These are phyloP conservation scores for Penicillium sclerotiorum DNA, from an alignment of 2,329 filamentous ascomycete genomes.

Conservation along the genomic window DNA sequence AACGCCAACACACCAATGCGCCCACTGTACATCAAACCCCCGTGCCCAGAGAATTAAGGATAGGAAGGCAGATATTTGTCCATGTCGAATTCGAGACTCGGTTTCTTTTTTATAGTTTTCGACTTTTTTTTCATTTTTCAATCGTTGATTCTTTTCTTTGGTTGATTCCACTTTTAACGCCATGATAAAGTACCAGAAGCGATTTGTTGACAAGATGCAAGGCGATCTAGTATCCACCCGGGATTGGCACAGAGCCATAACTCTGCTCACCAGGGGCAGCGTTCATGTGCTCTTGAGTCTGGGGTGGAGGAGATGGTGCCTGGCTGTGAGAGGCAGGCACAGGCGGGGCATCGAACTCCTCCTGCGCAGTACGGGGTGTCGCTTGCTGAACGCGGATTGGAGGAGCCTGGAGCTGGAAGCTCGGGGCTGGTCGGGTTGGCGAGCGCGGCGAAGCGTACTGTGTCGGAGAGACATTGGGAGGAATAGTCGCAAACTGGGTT, in stretches of 20 bases:
- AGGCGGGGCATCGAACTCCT: conserved; percentile 59
- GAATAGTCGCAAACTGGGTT: conserved; percentile 5
- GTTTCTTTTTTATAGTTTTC: neutral
- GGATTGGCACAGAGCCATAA: conserved; percentile 86
- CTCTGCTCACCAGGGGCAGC: conserved; percentile 77
- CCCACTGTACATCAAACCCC: conserved; percentile 17
- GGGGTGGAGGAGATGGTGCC: conserved; percentile 28
- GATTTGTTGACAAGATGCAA: neutral
- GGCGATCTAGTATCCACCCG: conserved; percentile 71
- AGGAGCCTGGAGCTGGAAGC: conserved; percentile 87
- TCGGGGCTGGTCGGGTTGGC: conserved; percentile 57
- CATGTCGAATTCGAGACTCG: conserved; percentile 7
- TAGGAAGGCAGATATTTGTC: conserved; percentile 15
- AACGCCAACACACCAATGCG: conserved; percentile 13
- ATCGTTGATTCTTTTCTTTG: neutral
- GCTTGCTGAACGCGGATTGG: conserved; percentile 76
- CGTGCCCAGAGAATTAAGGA: conserved; percentile 11
- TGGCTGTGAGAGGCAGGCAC: conserved; percentile 20
- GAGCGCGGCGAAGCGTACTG: conserved; percentile 66
- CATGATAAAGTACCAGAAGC: neutral
- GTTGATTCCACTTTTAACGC: neutral
- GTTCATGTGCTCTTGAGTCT: conserved; percentile 61
- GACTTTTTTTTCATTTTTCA: conserved; percentile 3
- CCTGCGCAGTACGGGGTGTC: conserved; percentile 69
- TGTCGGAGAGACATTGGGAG: conserved; percentile 32